These are phyloP conservation scores for Flaveria brownii DNA, from an alignment of 129 eudicot species.

Conservation along the genomic window DNA sequence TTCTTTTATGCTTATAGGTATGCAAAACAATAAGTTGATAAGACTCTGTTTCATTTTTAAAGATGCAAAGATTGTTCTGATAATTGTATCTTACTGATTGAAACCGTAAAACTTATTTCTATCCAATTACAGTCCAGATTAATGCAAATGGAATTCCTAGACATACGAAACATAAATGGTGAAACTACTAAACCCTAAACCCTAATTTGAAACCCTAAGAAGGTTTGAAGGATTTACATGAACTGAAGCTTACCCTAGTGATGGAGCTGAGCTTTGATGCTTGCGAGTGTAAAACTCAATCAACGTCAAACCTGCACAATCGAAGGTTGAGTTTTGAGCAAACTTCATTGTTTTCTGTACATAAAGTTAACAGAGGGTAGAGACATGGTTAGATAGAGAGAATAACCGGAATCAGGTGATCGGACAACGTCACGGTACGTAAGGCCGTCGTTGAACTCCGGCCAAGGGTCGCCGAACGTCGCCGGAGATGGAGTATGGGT, in stretches of 20 bases:
- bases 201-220: slow-evolving; percentile 24
- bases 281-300: slow-evolving; percentile 59
- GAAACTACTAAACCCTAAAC: slow-evolving; percentile 9
- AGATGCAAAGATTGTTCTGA: neutral
- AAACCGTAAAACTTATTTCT: neutral
- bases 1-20: neutral
- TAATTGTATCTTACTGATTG: neutral
- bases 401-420: slow-evolving; percentile 54
- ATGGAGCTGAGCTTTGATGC: slow-evolving; percentile 68
- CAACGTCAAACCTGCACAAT: slow-evolving; percentile 47
- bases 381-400: neutral
- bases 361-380: neutral
- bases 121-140: neutral
- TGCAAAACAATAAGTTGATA: neutral
- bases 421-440: slow-evolving; percentile 61
- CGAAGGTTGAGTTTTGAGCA: neutral
- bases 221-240: neutral
- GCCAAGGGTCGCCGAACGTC: slow-evolving; percentile 68
- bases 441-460: slow-evolving; percentile 70
- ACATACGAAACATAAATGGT: slow-evolving; percentile 1
- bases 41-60: neutral
- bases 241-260: slow-evolving; percentile 51
- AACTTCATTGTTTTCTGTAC: neutral
- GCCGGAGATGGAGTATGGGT: slow-evolving; percentile 12
- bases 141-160: neutral